Percentiles rank a stretch among this genome's conserved stretches.
Conservation (phyloP, 2,329 filamentous ascomycete genomes). For the Fusarium virguliforme region DNA sequence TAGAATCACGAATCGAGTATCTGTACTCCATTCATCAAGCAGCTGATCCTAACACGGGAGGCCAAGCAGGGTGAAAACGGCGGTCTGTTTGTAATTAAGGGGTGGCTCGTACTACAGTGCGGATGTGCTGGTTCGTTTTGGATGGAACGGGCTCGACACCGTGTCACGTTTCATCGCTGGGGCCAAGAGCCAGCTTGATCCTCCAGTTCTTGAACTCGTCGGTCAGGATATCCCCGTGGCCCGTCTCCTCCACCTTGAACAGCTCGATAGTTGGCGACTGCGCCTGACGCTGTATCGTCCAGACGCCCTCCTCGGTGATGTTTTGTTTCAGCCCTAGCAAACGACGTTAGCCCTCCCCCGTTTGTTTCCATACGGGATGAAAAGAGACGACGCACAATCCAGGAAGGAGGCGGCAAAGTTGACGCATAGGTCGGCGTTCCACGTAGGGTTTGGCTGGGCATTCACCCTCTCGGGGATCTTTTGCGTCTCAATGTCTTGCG, state of each 20-base stretch:
- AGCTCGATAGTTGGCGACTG: slow-evolving; percentile 79
- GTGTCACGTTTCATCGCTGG: slow-evolving; percentile 38
- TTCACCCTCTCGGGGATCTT: slow-evolving; percentile 84
- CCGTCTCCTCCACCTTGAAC: slow-evolving; percentile 78
- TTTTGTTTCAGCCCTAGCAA: slow-evolving; percentile 73
- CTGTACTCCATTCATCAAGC: slow-evolving; percentile 3
- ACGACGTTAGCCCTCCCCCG: slow-evolving; percentile 36
- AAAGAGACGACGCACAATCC: slow-evolving; percentile 72
- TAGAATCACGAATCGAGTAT: slow-evolving; percentile 20
- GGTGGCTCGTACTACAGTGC: not conserved
- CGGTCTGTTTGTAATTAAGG: not conserved
- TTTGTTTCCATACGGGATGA: not conserved
- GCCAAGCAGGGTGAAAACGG: not conserved
- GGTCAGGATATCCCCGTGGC: slow-evolving; percentile 83
- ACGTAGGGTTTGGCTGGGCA: slow-evolving; percentile 75
- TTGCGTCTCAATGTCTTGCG: slow-evolving; percentile 87
- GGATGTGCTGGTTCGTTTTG: not conserved
- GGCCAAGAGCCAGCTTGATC: slow-evolving; percentile 66
- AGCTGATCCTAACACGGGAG: not conserved
- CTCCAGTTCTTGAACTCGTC: slow-evolving; percentile 84
- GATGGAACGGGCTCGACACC: not conserved
- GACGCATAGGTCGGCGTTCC: slow-evolving; percentile 95
- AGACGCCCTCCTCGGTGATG: slow-evolving; percentile 81
- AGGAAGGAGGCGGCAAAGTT: slow-evolving; percentile 88
- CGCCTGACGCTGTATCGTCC: slow-evolving; percentile 80